Base-by-base conservation (phyloP, 768 basidiomycete genomes). In the Coprinopsis marcescibilis region DNA sequence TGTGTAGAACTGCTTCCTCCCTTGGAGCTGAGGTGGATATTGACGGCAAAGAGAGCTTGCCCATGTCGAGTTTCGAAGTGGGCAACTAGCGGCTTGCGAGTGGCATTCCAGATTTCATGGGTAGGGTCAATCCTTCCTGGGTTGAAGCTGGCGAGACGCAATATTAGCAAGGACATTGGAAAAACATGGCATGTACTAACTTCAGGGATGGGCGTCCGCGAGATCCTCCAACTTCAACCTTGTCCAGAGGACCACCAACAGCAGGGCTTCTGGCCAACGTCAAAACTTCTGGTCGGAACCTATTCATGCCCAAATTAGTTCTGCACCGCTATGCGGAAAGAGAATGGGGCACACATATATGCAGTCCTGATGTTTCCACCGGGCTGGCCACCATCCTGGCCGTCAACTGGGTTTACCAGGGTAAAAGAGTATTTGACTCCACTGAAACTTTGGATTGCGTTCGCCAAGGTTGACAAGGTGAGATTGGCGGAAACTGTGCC, bases 281-380 rank as follows among this genome's bases (percentile, higher is more conserved):
- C 8, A 82, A 52, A 46, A 71, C 76, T 40, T 77, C 74, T 8
- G 77, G 65, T 29, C 71, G 72, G 59, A 75, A 80, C 54, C 66
- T 67, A 33, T 5, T 35, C 10, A 47, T 7, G 19, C n/a, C 8
- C 29, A 20, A 20, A 52, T 24, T 14, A 39, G 30, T 15, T 13
- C 25, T 2, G 19, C 10, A 19, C 45, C 15, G 20, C 1, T 13
- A 5, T 29, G 29, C 38, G 23, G 21, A 26, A 49, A 6, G 37
- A 27, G 23, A n/a, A 24, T 29, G 38, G 40, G 13, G 55, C 70
- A 54, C 55, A 78, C 73, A 81, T 52, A 53, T 75, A 81, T 2
- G 72, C 80, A 43, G 73, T 70, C 32, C 80, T 69, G 51, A 82
- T 83, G 53, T 83, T 83, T 27, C 78, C 79, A 17, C 81, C 81